These are phyloP conservation scores for Astragalus membranaceus DNA, from an alignment of 306 rosid species.

Conservation along the genomic window DNA sequence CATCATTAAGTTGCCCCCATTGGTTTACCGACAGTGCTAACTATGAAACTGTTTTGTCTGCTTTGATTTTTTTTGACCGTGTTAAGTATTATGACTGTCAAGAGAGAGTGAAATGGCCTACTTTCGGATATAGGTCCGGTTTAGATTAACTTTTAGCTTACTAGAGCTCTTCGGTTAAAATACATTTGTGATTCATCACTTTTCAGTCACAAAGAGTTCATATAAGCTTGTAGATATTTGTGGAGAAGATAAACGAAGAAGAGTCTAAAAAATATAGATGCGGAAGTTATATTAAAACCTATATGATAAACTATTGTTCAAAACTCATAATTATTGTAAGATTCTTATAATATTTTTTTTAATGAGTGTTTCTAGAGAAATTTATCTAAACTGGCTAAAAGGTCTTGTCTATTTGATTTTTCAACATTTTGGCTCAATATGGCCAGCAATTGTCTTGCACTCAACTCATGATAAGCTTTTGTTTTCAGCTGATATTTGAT, in stretches of 20 bases:
- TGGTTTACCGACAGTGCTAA: not conserved
- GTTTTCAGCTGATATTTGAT: conserved; percentile 10
- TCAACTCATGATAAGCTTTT: not conserved
- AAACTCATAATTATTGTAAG: not conserved
- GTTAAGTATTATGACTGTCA: not conserved
- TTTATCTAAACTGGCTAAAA: not conserved
- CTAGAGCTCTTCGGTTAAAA: not conserved
- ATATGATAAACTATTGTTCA: not conserved
- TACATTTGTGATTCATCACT: not conserved
- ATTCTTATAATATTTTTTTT: no score
- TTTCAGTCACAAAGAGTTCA: not conserved
- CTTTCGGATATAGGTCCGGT: not conserved
- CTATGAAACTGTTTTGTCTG: not conserved
- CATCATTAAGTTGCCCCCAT: not conserved
- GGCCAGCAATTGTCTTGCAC: not conserved
- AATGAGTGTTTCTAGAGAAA: not conserved
- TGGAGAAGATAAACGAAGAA: not conserved
- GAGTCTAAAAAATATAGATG: not conserved
- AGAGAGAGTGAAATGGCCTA: conserved; percentile 4
- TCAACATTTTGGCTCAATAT: not conserved
- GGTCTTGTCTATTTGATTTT: not conserved
- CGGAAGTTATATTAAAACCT: not conserved
- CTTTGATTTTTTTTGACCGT: conserved; percentile 8
- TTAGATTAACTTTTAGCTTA: not conserved
- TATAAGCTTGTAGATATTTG: not conserved